Percentiles rank a stretch among this genome's conserved stretches.
phyloP scores from a whole-genome alignment of 495 filamentous ascomycete genomes.

The Penicillium cosmopolitanum region DNA sequence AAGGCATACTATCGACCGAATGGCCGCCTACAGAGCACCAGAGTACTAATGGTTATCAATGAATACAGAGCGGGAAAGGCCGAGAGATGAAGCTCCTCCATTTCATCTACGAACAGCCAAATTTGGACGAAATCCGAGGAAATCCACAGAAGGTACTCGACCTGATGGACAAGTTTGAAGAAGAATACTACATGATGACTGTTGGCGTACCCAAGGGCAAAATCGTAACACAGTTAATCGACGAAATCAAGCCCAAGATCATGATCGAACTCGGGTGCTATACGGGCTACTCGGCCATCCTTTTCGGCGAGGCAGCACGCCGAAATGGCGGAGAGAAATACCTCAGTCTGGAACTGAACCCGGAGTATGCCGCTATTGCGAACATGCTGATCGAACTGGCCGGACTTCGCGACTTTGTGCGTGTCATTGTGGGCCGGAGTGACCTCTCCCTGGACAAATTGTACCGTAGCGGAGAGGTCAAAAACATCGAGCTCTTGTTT shows the following conservation, averaged over 20 bases:
- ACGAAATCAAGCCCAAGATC: slow-evolving; percentile 61
- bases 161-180: slow-evolving; percentile 72
- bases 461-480: slow-evolving; percentile 51
- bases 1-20: too few relatives aligned
- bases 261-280: slow-evolving; percentile 86
- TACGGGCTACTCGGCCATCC: slow-evolving; percentile 76
- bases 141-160: slow-evolving; percentile 65
- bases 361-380: slow-evolving; percentile 67
- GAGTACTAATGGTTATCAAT: background rate
- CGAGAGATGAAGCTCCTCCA: slow-evolving; percentile 6
- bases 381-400: slow-evolving; percentile 66
- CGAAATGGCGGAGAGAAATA: slow-evolving; percentile 63
- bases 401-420: slow-evolving; percentile 66
- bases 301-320: slow-evolving; percentile 66
- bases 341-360: slow-evolving; percentile 68
- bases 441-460: slow-evolving; percentile 61
- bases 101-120: slow-evolving; percentile 13
- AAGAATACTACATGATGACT: slow-evolving; percentile 73
- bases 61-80: background rate
- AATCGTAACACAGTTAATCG: slow-evolving; percentile 67
- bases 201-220: slow-evolving; percentile 73
- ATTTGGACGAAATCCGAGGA: slow-evolving; percentile 61
- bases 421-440: slow-evolving; percentile 67
- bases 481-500: slow-evolving; percentile 68
- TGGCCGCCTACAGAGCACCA: background rate